Evolutionary conservation across 352 stramenopile genomes (phyloP).

Genomic region (Pythium sukuiense): DNA sequence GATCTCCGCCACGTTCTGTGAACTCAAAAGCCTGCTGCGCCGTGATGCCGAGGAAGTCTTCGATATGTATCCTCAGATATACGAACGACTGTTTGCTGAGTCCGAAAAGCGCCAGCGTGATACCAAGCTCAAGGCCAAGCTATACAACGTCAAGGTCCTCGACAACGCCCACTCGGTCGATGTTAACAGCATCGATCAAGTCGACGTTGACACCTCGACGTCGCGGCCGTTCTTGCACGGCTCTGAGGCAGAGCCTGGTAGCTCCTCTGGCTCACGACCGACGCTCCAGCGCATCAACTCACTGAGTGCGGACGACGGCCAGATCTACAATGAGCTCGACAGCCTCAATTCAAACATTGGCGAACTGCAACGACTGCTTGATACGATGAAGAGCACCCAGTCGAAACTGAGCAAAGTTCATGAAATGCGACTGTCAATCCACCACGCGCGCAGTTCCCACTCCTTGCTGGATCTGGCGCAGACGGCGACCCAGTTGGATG

Average conservation of each 20-base stretch:
- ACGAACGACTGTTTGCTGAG: constrained; percentile 57
- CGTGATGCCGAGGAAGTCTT: constrained; percentile 58
- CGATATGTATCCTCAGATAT: constrained; percentile 56
- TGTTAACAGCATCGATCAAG: constrained; percentile 52
- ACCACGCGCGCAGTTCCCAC: constrained; percentile 34
- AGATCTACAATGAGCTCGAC: constrained; percentile 50
- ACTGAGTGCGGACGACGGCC: constrained; percentile 43
- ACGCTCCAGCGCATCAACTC: constrained; percentile 39
- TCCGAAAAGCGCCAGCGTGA: constrained; percentile 51
- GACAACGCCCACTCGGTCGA: constrained; percentile 64
- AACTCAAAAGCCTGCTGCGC: constrained; percentile 54
- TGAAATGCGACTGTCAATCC: constrained; percentile 40
- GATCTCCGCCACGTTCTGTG: constrained; percentile 57
- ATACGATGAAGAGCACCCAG: constrained; percentile 39
- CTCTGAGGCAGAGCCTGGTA: constrained; percentile 4
- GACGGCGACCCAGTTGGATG: not conserved
- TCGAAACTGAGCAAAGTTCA: constrained; percentile 43
- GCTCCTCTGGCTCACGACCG: constrained; percentile 21
- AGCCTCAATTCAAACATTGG: constrained; percentile 46
- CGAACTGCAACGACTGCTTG: constrained; percentile 43
- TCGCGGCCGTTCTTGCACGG: constrained; percentile 44
- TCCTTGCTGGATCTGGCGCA: constrained; percentile 16
- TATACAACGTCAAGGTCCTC: constrained; percentile 67
- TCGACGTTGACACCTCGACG: constrained; percentile 22
- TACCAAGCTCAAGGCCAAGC: constrained; percentile 42